Percentiles rank a stretch among this genome's conserved stretches.
Evolutionary conservation across 768 basidiomycete genomes (phyloP).

Genomic region (Terana coerulea): DNA sequence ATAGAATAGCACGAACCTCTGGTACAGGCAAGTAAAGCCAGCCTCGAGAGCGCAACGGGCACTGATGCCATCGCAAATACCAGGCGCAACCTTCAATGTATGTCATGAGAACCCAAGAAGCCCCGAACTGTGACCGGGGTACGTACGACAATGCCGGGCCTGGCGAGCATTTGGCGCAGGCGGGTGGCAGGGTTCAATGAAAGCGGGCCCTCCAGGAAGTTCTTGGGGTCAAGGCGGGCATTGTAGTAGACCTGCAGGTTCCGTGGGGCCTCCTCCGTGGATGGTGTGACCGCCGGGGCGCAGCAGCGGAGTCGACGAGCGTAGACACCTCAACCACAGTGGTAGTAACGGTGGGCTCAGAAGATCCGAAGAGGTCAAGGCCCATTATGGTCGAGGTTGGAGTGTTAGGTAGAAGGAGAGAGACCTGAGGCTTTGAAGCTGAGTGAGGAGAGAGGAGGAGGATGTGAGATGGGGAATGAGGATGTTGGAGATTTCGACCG

Average conservation of each 20-base stretch:
- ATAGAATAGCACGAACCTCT: too few relatives aligned
- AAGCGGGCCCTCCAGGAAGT: slow-evolving; percentile 64
- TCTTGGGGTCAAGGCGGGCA: slow-evolving; percentile 61
- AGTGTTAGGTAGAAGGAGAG: too few relatives aligned
- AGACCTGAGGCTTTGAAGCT: too few relatives aligned
- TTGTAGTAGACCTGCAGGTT: slow-evolving; percentile 49
- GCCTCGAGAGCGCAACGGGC: slow-evolving; percentile 76
- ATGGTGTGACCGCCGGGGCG: not conserved
- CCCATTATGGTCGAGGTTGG: slow-evolving; percentile 22
- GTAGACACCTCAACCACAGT: slow-evolving; percentile 14
- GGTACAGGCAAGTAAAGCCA: slow-evolving; percentile 74
- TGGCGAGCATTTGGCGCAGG: slow-evolving; percentile 40
- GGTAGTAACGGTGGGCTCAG: slow-evolving; percentile 12
- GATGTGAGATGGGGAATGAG: too few relatives aligned
- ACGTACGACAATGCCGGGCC: slow-evolving; percentile 74
- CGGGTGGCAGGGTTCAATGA: slow-evolving; percentile 67
- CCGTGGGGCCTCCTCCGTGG: slow-evolving; percentile 3
- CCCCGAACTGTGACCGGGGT: not conserved
- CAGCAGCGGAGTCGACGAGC: not conserved
- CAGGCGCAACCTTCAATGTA: slow-evolving; percentile 76
- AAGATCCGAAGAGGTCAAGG: slow-evolving; percentile 21
- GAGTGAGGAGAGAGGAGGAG: too few relatives aligned
- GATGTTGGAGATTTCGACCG: too few relatives aligned
- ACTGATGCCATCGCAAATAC: too few relatives aligned
- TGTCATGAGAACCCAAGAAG: too few relatives aligned